Percentiles rank a stretch among this genome's conserved stretches.
Conservation (phyloP, 345 rosid genomes). For the Lepidium aucheri region DNA sequence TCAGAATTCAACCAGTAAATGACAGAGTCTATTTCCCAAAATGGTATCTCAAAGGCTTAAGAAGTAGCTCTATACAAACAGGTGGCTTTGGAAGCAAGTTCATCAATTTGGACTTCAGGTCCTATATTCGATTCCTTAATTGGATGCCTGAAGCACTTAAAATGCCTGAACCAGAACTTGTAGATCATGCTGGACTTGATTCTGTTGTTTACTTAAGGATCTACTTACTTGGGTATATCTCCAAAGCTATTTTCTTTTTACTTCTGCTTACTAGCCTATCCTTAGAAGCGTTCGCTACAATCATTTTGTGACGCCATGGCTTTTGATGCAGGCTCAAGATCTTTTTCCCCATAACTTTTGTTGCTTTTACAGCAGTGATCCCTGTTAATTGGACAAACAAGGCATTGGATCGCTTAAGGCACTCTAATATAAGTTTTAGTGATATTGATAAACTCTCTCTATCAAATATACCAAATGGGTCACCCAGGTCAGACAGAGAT, state of each 20-base stretch:
- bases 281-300: too few species aligned
- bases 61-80: conserved; percentile 50
- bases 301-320: neutral
- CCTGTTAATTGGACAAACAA: conserved; percentile 88
- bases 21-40: conserved; percentile 93
- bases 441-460: conserved; percentile 78
- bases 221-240: conserved; percentile 67
- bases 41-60: conserved; percentile 82
- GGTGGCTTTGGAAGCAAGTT: conserved; percentile 64
- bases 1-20: conserved; percentile 85
- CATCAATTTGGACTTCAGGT: conserved; percentile 68
- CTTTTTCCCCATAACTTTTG: conserved; percentile 64
- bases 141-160: conserved; percentile 95
- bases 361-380: conserved; percentile 64
- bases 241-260: neutral
- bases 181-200: conserved; percentile 87
- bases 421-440: conserved; percentile 39
- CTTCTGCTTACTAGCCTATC: neutral
- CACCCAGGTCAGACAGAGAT: conserved; percentile 44
- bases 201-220: conserved; percentile 87
- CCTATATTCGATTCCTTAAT: conserved; percentile 56
- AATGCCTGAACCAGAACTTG: conserved; percentile 92
- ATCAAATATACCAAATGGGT: conserved; percentile 77
- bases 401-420: conserved; percentile 35
- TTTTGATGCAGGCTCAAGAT: conserved; percentile 63